Evolutionary conservation across 148 eudicot genomes (phyloP).

Genomic region (Bassia scoparia): DNA sequence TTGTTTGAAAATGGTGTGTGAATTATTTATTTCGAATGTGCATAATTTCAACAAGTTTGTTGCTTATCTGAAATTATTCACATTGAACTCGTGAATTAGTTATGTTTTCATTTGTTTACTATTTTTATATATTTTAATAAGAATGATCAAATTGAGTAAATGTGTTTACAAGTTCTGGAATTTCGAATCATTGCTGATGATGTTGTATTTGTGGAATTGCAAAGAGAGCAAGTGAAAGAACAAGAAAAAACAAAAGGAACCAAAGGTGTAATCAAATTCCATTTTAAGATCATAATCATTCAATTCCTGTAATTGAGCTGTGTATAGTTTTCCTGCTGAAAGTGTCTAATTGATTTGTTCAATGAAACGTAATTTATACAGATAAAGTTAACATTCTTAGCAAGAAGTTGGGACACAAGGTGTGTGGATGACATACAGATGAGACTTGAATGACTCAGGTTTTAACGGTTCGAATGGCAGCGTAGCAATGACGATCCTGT

Average conservation of each 20-base stretch:
- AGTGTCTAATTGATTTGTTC: neutral
- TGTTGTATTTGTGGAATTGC: slow-evolving; percentile 69
- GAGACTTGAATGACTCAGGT: slow-evolving; percentile 26
- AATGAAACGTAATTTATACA: neutral
- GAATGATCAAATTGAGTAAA: too few relatives aligned
- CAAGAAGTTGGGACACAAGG: slow-evolving; percentile 29
- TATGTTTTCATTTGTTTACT: too few relatives aligned
- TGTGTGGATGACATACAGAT: slow-evolving; percentile 15
- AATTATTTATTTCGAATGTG: too few relatives aligned
- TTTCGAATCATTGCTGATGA: too few relatives aligned
- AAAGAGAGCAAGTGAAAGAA: slow-evolving; percentile 54
- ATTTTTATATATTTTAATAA: too few relatives aligned
- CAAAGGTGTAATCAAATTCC: slow-evolving; percentile 38
- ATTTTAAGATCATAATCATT: neutral
- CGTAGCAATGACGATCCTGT: slow-evolving; percentile 6
- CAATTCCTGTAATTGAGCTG: neutral
- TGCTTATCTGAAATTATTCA: too few relatives aligned
- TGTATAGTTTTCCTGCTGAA: too few relatives aligned
- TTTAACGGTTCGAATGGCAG: neutral
- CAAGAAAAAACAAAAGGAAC: slow-evolving; percentile 41
- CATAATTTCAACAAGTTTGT: too few relatives aligned
- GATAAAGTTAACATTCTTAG: slow-evolving; percentile 19
- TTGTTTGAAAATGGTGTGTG: too few relatives aligned
- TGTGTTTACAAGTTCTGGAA: too few relatives aligned
- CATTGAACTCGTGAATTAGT: too few relatives aligned